Evolutionary conservation across 2,329 filamentous ascomycete species (phyloP), one percentile per base, ranked within the genome.

Genomic region (Calonectria crousiana): DNA sequence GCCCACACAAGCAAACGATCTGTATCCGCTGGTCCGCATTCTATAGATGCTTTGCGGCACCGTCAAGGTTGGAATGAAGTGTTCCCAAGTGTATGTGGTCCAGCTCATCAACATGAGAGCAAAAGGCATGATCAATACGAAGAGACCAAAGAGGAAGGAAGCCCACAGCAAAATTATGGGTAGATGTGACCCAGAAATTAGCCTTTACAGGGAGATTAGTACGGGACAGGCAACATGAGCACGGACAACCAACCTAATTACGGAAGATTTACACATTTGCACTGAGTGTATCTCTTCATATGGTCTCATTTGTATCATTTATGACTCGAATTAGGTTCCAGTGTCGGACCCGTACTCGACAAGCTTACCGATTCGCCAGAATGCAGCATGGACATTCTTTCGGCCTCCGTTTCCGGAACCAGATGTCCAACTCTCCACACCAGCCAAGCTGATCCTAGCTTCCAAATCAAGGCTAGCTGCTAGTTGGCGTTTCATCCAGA

Each of bases 131-230:
- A 28, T 62, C 14, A 41, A 62, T 62, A 62, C 56, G 56, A 62
- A 26, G 18, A 26, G 34, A 20, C 28, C 52, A 56, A 56, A 56
- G 28, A n/a, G 30, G 20, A 62, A n/a, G 30, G 20, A 62, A 60
- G 56, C 56, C 56, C 36, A 16, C 34, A 34, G 34, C 32, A 62
- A 62, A 41, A 62, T 62, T 62, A 41, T 62, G 56, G 23, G 10
- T 18, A 34, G 32, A n/a, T 38, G 14, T 60, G 56, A 41, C 56
- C 56, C 56, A 62, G 23, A 62, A 62, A 62, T 41, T 62, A 62
- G 56, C n/a, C 56, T 62, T 62, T 62, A 41, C 34, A 36, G 38
- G 56, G 56, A 62, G 36, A 62, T 62, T 62, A 62, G 56, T 41
- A 20, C 23, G 36, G 26, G 26, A 56, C 16, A 14, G 30, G 30